Percentiles rank a stretch among this genome's conserved stretches.
Evolutionary conservation across 495 filamentous ascomycete genomes (phyloP).

Genomic region (Trichodelitschia bisporula): DNA sequence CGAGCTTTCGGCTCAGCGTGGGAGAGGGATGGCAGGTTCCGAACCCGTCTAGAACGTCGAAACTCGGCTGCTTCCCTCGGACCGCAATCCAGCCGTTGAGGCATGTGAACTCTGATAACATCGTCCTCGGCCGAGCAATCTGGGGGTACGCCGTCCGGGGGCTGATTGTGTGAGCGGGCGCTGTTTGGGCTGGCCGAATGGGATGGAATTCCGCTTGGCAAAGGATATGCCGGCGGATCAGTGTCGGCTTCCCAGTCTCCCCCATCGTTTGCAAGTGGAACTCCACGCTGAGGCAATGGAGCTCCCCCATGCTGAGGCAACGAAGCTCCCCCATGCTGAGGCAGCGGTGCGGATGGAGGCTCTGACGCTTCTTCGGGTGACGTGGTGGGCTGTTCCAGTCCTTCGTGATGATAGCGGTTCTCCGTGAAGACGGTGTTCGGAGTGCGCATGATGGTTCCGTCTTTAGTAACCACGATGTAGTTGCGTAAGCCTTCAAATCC

Average conservation of each 20-base stretch:
- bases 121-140: not conserved
- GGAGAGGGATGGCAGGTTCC: not conserved
- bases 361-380: conserved; percentile 2
- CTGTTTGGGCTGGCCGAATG: too few relatives aligned
- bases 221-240: too few relatives aligned
- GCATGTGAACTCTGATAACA: not conserved
- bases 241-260: too few relatives aligned
- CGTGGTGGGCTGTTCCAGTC: too few relatives aligned
- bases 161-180: too few relatives aligned
- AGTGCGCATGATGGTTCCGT: conserved; percentile 7
- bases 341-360: conserved; percentile 1
- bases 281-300: too few relatives aligned
- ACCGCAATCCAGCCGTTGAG: not conserved
- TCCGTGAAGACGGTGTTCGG: conserved; percentile 1
- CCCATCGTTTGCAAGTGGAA: too few relatives aligned
- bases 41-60: not conserved
- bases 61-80: not conserved
- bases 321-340: conserved; percentile 1
- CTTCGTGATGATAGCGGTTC: conserved; percentile 8
- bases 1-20: conserved; percentile 1
- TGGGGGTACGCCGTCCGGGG: not conserved
- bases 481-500: conserved; percentile 11
- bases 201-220: too few relatives aligned
- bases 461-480: conserved; percentile 10
- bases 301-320: too few relatives aligned